phyloP scores from a whole-genome alignment of 257 asterid species.

The Plantago major region DNA sequence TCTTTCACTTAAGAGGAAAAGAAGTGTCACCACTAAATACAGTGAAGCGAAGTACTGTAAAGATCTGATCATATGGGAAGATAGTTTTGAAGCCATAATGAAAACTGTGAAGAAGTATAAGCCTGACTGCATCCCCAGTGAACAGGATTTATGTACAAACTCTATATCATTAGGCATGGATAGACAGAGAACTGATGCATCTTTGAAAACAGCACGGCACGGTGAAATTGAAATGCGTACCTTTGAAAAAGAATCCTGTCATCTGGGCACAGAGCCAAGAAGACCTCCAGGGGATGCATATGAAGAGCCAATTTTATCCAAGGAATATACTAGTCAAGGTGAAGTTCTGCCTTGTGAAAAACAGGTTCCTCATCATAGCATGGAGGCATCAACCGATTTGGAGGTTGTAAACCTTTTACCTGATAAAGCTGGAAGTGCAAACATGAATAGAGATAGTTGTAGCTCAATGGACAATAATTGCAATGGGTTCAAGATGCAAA shows the following conservation, averaged over 20 bases:
- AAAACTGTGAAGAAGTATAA: constrained; percentile 38
- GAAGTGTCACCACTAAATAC: constrained; percentile 22
- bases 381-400: constrained; percentile 7
- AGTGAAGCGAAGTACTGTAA: constrained; percentile 22
- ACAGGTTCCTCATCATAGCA: constrained; percentile 19
- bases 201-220: constrained; percentile 14
- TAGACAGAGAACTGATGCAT: constrained; percentile 13
- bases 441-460: not conserved
- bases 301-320: constrained; percentile 17
- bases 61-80: constrained; percentile 16
- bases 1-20: constrained; percentile 30
- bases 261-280: constrained; percentile 14
- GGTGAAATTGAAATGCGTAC: constrained; percentile 23
- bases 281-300: constrained; percentile 15
- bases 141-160: not conserved
- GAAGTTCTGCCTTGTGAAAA: constrained; percentile 23
- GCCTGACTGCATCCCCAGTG: constrained; percentile 22
- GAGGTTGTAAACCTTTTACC: not conserved
- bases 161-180: constrained; percentile 4
- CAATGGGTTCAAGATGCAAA: no score
- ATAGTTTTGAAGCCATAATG: constrained; percentile 25
- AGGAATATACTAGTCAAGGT: constrained; percentile 21
- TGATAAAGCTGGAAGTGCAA: not conserved
- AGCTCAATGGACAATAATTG: constrained; percentile 1
- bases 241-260: constrained; percentile 19